Base-by-base conservation (phyloP, 345 rosid species). In the Brassica carinata region DNA sequence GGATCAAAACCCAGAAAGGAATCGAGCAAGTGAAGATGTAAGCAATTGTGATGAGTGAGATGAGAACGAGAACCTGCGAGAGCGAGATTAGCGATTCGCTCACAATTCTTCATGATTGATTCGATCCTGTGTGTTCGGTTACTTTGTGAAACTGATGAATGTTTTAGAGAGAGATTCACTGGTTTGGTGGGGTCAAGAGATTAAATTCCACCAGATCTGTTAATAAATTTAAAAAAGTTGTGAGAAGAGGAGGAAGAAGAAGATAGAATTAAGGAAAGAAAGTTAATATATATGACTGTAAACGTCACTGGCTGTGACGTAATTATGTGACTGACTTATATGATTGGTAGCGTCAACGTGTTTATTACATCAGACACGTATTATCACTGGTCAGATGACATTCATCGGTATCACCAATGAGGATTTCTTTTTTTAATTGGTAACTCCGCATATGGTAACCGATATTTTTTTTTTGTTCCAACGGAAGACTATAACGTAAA, bases 11-110 rank as follows among this genome's bases (percentile, higher is more conserved):
- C 34, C 66, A n/a, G 11, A 48, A 63, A 18, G 23, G 10, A 67
- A 17, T 31, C 18, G 40, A 53, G 19, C 8, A 53, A 53, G 59
- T 53, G 5, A 66, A 27, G 18, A n/a, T 4, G 17, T 43, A 14
- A 48, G 57, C 57, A 48, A 38, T 66, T 6, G 34, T 3, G 4
- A 0, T 45, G 6, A 33, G 75, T 33, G 11, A 17, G 29, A 57
- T 2, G 19, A 5, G 29, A 13, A 79, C 2, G 77, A 66, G 79
- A 62, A 94, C 98, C 98, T 91, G 90, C 97, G 75, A 94, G 90
- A 53, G 92, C 94, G 48, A 87, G 67, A 84, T 91, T 92, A 2
- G 98, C 94, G 13, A 92, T 58, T 77, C 88, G 89, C 82, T 94
- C 98, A 69, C 83, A 63, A 79, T 86, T 93, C 90, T 90, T 95